Evolutionary conservation across 176 grass and related monocot genomes (phyloP).

Genomic region (Oryza meyeriana): DNA sequence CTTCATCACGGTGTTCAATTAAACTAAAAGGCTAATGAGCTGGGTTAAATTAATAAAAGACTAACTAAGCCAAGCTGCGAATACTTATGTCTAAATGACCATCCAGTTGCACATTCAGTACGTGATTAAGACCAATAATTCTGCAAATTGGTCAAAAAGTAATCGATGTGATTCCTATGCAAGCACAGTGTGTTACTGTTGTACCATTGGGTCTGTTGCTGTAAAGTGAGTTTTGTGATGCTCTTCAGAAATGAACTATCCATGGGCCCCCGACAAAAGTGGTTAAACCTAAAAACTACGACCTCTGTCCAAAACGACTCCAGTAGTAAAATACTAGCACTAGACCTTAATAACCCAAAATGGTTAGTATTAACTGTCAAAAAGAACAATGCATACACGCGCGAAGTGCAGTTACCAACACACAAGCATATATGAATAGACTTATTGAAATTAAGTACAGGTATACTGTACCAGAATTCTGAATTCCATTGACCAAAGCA

Average conservation of each 20-base stretch:
- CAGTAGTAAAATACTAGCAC: background rate
- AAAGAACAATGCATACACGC: background rate
- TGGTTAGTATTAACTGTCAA: background rate
- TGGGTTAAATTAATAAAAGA: background rate
- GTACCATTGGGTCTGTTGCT: background rate
- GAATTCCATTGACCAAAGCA: conserved; percentile 36
- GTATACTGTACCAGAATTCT: conserved; percentile 8
- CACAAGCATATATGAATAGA: background rate
- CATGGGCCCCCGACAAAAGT: background rate
- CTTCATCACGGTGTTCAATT: background rate
- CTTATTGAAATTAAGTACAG: too few relatives aligned
- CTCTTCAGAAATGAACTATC: conserved; percentile 20
- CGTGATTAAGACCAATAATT: background rate
- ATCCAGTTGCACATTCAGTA: background rate
- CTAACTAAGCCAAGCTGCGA: background rate
- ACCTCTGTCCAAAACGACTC: too few relatives aligned
- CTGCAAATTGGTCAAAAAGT: background rate
- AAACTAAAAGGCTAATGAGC: background rate
- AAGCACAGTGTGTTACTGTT: background rate
- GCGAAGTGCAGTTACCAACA: background rate
- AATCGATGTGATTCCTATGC: background rate
- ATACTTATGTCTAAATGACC: background rate
- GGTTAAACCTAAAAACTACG: background rate
- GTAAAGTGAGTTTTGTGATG: background rate
- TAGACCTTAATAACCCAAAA: background rate